Percentiles rank a stretch among this genome's conserved stretches.
Conservation (phyloP, 1,139 yeast species). For the Taphrina betulina region DNA sequence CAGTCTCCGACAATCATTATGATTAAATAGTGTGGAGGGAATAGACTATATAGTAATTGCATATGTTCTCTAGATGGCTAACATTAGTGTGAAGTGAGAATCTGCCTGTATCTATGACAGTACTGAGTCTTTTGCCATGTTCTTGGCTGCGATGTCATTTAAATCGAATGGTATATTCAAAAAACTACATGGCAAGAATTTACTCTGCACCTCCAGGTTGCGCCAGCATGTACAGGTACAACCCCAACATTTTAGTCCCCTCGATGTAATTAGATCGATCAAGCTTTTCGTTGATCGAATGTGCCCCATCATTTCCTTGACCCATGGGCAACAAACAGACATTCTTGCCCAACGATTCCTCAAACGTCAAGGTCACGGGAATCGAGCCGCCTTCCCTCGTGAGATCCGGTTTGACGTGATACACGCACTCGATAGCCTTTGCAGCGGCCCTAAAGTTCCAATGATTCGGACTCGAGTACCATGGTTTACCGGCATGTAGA, state of each 20-base stretch:
- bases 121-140: too few relatives aligned
- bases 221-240: constrained; percentile 85
- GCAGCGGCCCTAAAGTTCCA: constrained; percentile 92
- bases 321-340: constrained; percentile 40
- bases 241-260: constrained; percentile 91
- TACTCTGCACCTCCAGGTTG: too few relatives aligned
- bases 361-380: constrained; percentile 83
- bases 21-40: too few relatives aligned
- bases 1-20: too few relatives aligned
- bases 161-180: too few relatives aligned
- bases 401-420: constrained; percentile 92
- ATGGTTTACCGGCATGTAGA: constrained; percentile 91
- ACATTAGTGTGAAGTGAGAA: too few relatives aligned
- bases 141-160: too few relatives aligned
- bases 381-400: constrained; percentile 90
- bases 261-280: constrained; percentile 84
- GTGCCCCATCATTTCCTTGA: constrained; percentile 85
- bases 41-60: too few relatives aligned
- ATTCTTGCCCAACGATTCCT: constrained; percentile 68
- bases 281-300: constrained; percentile 92
- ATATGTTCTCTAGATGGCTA: too few relatives aligned
- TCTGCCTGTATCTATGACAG: too few relatives aligned
- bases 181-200: too few relatives aligned
- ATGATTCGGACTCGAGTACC: constrained; percentile 94
- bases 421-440: constrained; percentile 88